Conservation (phyloP, 768 basidiomycete genomes). For the Flagelloscypha sp. region DNA sequence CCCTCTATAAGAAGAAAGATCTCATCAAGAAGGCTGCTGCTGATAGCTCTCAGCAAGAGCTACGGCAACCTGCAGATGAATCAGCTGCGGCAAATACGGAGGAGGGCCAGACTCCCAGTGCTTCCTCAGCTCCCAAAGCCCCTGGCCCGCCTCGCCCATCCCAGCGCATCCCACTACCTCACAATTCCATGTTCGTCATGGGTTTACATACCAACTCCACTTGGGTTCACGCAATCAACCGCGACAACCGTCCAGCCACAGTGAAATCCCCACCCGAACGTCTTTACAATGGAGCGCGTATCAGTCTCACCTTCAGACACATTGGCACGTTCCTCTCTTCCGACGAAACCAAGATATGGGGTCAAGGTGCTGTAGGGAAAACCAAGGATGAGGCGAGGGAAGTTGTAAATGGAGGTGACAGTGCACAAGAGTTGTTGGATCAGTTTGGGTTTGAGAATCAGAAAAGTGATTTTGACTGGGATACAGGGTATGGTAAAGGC, state of each 20-base stretch:
- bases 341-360: conserved; percentile 50
- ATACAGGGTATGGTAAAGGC: conserved; percentile 52
- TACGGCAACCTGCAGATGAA: conserved; percentile 5
- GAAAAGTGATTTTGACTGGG: conserved; percentile 63
- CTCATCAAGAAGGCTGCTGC: conserved; percentile 14
- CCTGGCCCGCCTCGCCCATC: conserved; percentile 24
- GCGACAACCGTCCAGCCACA: conserved; percentile 56
- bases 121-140: too few species aligned
- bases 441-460: conserved; percentile 76
- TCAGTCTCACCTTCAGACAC: conserved; percentile 72
- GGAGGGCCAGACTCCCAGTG: too few species aligned
- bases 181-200: conserved; percentile 80
- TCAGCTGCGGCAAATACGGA: too few species aligned
- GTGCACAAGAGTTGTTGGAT: conserved; percentile 30
- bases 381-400: conserved; percentile 40
- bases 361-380: conserved; percentile 67
- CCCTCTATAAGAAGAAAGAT: conserved; percentile 59
- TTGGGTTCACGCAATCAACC: conserved; percentile 73
- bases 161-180: conserved; percentile 66
- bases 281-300: conserved; percentile 51
- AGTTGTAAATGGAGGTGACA: conserved; percentile 40
- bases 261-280: conserved; percentile 51
- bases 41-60: conserved; percentile 6
- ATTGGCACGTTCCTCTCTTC: conserved; percentile 68
- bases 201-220: conserved; percentile 62